Conservation (phyloP, 1,284 basidiomycete genomes). For the Laetiporus sulphureus region DNA sequence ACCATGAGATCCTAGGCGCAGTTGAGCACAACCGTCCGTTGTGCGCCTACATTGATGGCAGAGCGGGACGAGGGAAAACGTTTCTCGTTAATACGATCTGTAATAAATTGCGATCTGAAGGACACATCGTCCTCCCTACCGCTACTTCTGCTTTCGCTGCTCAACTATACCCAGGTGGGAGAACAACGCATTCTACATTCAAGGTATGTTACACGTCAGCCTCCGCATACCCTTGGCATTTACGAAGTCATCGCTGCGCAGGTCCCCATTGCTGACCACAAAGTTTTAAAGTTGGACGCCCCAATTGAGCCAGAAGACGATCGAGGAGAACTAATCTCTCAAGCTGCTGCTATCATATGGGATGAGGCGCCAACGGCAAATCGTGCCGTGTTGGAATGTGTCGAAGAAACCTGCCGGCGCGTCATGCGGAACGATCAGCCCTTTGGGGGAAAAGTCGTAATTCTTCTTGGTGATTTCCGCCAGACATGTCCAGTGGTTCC, state of each 20-base stretch:
- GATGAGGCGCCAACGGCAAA: constrained; percentile 37
- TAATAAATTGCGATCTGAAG: constrained; percentile 22
- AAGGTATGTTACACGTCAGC: constrained; percentile 20
- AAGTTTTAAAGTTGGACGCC: constrained; percentile 25
- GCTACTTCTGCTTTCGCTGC: constrained; percentile 34
- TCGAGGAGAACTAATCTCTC: constrained; percentile 26
- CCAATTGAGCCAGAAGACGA: constrained; percentile 20
- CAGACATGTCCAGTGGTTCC: constrained; percentile 33
- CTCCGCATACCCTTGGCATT: neutral
- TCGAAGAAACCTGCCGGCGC: constrained; percentile 27
- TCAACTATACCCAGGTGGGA: constrained; percentile 31
- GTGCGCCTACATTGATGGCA: constrained; percentile 30
- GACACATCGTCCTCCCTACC: constrained; percentile 28
- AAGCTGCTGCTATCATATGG: constrained; percentile 27
- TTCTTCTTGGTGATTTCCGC: constrained; percentile 33
- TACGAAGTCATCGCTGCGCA: constrained; percentile 4
- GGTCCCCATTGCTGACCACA: constrained; percentile 31
- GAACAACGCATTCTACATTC: constrained; percentile 31
- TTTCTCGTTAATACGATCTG: constrained; percentile 29
- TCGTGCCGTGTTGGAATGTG: constrained; percentile 26
- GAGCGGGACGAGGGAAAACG: constrained; percentile 35
- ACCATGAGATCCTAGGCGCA: constrained; percentile 20
- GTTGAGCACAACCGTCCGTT: constrained; percentile 14
- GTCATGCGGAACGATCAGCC: constrained; percentile 23
- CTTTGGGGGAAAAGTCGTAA: constrained; percentile 31